Evolutionary conservation across 2,329 filamentous ascomycete species (phyloP).

Genomic region (Diplocarpon mali): DNA sequence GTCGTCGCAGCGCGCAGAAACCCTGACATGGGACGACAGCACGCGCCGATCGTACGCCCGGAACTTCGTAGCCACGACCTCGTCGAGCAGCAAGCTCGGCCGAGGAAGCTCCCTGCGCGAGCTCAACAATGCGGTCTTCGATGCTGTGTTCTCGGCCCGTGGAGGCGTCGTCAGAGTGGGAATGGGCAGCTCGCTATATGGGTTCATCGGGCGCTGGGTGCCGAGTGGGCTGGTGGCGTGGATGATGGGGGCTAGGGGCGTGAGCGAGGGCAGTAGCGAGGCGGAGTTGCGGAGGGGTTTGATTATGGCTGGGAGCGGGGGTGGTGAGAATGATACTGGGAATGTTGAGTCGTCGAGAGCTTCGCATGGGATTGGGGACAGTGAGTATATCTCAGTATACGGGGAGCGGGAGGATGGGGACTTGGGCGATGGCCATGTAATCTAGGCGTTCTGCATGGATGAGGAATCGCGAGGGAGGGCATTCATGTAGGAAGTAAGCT

Average conservation of each 20-base stretch:
- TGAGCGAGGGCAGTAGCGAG: slow-evolving; percentile 22
- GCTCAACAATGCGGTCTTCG: slow-evolving; percentile 81
- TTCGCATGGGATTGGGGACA: slow-evolving; percentile 16
- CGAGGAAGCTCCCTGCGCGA: slow-evolving; percentile 55
- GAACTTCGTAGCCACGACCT: slow-evolving; percentile 51
- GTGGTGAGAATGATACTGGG: slow-evolving; percentile 4
- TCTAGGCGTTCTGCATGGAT: background rate
- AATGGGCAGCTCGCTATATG: slow-evolving; percentile 73
- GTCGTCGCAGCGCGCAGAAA: slow-evolving; percentile 39
- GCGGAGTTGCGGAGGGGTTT: slow-evolving; percentile 10
- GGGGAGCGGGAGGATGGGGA: slow-evolving; percentile 5
- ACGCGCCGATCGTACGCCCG: slow-evolving; percentile 49
- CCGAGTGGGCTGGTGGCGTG: slow-evolving; percentile 72
- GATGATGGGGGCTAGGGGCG: slow-evolving; percentile 76
- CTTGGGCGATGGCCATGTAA: background rate
- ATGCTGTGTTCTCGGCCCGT: slow-evolving; percentile 58
- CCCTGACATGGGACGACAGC: slow-evolving; percentile 52
- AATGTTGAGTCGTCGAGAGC: slow-evolving; percentile 11
- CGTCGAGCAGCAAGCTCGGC: slow-evolving; percentile 27
- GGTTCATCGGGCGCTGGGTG: slow-evolving; percentile 71
- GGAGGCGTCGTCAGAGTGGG: slow-evolving; percentile 65
- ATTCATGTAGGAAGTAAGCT: background rate
- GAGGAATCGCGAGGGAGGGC: background rate
- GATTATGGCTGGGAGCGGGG: slow-evolving; percentile 5
- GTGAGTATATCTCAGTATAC: slow-evolving; percentile 22